Base-by-base conservation (phyloP, 1,284 basidiomycete genomes). In the Rhodotorula sp. region DNA sequence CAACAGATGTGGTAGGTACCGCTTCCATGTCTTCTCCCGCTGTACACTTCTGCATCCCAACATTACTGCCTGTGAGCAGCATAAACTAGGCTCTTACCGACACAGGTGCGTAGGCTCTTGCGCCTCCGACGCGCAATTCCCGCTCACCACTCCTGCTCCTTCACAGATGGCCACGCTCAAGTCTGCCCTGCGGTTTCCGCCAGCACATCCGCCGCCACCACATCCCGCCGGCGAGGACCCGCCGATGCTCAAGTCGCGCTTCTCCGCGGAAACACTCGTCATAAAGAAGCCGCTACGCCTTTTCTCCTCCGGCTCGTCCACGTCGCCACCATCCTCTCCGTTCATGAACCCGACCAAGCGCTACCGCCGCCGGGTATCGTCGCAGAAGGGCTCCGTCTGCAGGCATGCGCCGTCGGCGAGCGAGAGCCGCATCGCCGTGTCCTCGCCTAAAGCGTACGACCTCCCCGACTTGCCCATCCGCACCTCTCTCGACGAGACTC, bases 191-290 rank as follows among this genome's bases (percentile, higher is more conserved):
- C 70, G 70, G 17, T 56, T 67, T 57, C 57, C 68, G 17, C 57
- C 41, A 16, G 44, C 57, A 14, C 41, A 52, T 13, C 61, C 50
- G 7, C 55, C 60, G 34, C 65, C 53, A 3, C 65, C 62, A 4
- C 23, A 61, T 7, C 57, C 57, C 2, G 52, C 53, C 16, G 27
- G 54, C 16, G 5, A 52, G 14, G 46, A 44, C 13, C 41, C 34
- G 42, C 61, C 53, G 0, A 49, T 19, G 49, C 64, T 63, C 5
- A 34, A 34, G 16, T 72, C 70, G n/a, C 70, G 70, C 58, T 72
- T 72, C 64, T 72, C 70, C 7, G 66, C 70, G 63, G 70, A 72
- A 9, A 72, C 70, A 17, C 70, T 72, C 60, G 46, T 63, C 27
- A 61, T 63, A 49, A 64, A 61, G 44, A 66, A 66, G 27, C 66